Conservation (phyloP, 805 yeast species). For the Yarrowia keelungensis region DNA sequence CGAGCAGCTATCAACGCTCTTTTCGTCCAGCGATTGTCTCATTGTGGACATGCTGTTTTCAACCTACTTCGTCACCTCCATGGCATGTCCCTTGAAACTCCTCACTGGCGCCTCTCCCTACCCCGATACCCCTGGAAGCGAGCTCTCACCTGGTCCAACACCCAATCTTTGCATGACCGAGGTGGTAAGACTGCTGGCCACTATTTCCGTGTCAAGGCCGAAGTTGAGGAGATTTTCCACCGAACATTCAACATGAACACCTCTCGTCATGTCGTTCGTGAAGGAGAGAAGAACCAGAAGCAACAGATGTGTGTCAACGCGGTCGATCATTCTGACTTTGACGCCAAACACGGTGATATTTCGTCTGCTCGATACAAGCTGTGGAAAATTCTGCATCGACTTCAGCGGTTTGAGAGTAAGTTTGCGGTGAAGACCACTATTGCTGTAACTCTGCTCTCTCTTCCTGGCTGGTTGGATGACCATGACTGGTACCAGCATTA, state of each 20-base stretch:
- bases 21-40: constrained; percentile 36
- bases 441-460: constrained; percentile 51
- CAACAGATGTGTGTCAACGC: constrained; percentile 44
- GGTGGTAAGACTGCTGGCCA: constrained; percentile 57
- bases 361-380: constrained; percentile 49
- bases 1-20: constrained; percentile 29
- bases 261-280: constrained; percentile 45
- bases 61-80: constrained; percentile 41
- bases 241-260: constrained; percentile 56
- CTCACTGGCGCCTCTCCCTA: constrained; percentile 51
- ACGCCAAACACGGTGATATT: constrained; percentile 26
- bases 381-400: constrained; percentile 51
- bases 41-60: constrained; percentile 45
- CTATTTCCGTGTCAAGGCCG: constrained; percentile 54
- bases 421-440: constrained; percentile 56
- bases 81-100: constrained; percentile 36
- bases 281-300: constrained; percentile 6
- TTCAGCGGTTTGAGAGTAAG: constrained; percentile 53
- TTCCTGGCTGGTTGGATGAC: constrained; percentile 55
- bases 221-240: constrained; percentile 57
- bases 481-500: constrained; percentile 56
- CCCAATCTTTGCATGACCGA: constrained; percentile 56
- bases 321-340: constrained; percentile 30
- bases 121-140: constrained; percentile 54
- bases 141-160: constrained; percentile 54